Conservation (phyloP, 2,329 filamentous ascomycete species). For the Aspergillus neoniger region DNA sequence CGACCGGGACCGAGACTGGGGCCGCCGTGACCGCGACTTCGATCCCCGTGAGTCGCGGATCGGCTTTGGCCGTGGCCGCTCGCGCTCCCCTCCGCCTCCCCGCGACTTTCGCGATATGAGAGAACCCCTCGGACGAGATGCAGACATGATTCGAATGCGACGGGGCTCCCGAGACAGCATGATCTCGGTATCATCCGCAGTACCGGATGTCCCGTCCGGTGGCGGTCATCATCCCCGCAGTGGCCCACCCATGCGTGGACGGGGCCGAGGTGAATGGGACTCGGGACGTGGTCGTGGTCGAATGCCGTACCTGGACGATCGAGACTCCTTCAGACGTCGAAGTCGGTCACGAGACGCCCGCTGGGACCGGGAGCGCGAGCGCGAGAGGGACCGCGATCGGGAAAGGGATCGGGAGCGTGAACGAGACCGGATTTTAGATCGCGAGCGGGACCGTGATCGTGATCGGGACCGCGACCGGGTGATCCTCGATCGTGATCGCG, state of each 20-base stretch:
- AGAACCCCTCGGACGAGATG: constrained; percentile 39
- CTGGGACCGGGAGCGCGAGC: constrained; percentile 42
- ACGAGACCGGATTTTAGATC: constrained; percentile 26
- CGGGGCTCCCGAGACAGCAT: constrained; percentile 49
- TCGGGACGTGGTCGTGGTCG: constrained; percentile 47
- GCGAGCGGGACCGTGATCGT: constrained; percentile 37
- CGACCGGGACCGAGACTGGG: constrained; percentile 50
- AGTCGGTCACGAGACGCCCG: constrained; percentile 49
- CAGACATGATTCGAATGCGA: constrained; percentile 43
- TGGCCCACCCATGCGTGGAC: constrained; percentile 43
- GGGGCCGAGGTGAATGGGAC: constrained; percentile 47
- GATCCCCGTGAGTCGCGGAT: constrained; percentile 47
- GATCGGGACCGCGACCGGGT: constrained; percentile 15
- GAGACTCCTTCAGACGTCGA: constrained; percentile 45
- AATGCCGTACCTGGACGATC: constrained; percentile 42
- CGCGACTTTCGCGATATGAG: constrained; percentile 45
- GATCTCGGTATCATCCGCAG: constrained; percentile 37
- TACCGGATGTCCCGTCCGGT: constrained; percentile 39
- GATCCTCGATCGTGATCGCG: constrained; percentile 33
- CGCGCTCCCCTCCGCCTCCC: constrained; percentile 42
- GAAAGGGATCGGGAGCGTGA: constrained; percentile 41
- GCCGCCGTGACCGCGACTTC: constrained; percentile 50
- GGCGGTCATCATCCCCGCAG: constrained; percentile 38
- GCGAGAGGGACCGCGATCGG: constrained; percentile 40
- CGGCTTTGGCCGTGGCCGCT: constrained; percentile 49